Conservation (phyloP, 306 rosid genomes). For the Coriaria nepalensis region DNA sequence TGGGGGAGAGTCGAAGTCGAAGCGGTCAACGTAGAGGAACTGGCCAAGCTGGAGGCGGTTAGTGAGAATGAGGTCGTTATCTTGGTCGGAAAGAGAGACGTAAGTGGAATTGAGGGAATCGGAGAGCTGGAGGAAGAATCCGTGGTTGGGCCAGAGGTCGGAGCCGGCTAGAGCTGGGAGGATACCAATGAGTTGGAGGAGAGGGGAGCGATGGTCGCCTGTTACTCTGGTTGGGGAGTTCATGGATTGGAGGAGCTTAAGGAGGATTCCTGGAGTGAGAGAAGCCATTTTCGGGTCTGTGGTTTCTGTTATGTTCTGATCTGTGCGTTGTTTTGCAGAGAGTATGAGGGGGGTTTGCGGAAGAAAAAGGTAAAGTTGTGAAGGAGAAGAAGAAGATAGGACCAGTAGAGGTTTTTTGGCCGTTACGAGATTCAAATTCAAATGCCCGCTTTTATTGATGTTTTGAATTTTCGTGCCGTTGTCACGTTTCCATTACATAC, state of each 20-base stretch:
- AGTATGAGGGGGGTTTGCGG: neutral
- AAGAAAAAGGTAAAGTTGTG: neutral
- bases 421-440: constrained; percentile 10
- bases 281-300: constrained; percentile 51
- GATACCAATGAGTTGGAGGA: constrained; percentile 81
- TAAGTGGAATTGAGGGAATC: constrained; percentile 90
- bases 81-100: constrained; percentile 65
- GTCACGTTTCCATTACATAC: constrained; percentile 1
- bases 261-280: constrained; percentile 69
- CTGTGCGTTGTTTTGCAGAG: neutral
- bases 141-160: constrained; percentile 79
- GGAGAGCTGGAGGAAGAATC: constrained; percentile 85
- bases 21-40: constrained; percentile 69
- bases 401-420: constrained; percentile 1
- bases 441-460: neutral
- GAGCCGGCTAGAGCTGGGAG: constrained; percentile 82
- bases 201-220: constrained; percentile 96
- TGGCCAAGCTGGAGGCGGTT: constrained; percentile 87
- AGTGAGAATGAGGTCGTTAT: constrained; percentile 71
- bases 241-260: constrained; percentile 73
- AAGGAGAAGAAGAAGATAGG: constrained; percentile 1
- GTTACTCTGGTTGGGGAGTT: constrained; percentile 73
- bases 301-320: constrained; percentile 2
- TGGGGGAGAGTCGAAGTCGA: constrained; percentile 50
- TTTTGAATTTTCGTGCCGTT: constrained; percentile 6